Conservation (phyloP, 768 basidiomycete species). For the Russula emetica region DNA sequence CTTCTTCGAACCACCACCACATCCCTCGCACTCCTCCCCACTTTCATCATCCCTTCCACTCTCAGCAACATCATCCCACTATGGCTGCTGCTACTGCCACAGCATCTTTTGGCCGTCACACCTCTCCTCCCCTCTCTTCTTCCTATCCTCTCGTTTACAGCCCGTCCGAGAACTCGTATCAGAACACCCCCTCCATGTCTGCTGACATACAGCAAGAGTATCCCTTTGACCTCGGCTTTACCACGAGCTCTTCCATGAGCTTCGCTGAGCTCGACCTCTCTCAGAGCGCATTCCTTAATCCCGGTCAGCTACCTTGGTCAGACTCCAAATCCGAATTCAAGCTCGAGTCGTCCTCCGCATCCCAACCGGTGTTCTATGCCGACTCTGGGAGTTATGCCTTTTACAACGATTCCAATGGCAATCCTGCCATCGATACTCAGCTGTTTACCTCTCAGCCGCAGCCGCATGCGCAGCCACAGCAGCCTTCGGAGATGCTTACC, state of each 20-base stretch:
- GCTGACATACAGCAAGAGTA: slow-evolving; percentile 21
- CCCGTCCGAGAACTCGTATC: slow-evolving; percentile 16
- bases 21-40: slow-evolving; percentile 17
- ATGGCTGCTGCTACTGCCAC: slow-evolving; percentile 13
- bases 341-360: slow-evolving; percentile 5
- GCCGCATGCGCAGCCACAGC: slow-evolving; percentile 6
- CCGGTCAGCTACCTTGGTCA: slow-evolving; percentile 22
- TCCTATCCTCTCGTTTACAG: slow-evolving; percentile 21
- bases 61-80: neutral
- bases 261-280: slow-evolving; percentile 20
- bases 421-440: slow-evolving; percentile 14
- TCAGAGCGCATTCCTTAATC: slow-evolving; percentile 18
- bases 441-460: slow-evolving; percentile 18
- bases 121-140: slow-evolving; percentile 14
- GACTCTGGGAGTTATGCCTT: slow-evolving; percentile 19
- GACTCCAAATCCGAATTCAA: slow-evolving; percentile 20
- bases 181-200: slow-evolving; percentile 4
- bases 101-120: neutral
- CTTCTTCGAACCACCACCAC: slow-evolving; percentile 8
- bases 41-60: slow-evolving; percentile 3
- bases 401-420: slow-evolving; percentile 18
- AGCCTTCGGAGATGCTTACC: slow-evolving; percentile 6
- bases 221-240: slow-evolving; percentile 20
- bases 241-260: slow-evolving; percentile 7
- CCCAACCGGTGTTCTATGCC: slow-evolving; percentile 16